Evolutionary conservation across 1,284 basidiomycete genomes (phyloP).

Genomic region (Cryptococcus deneoformans): DNA sequence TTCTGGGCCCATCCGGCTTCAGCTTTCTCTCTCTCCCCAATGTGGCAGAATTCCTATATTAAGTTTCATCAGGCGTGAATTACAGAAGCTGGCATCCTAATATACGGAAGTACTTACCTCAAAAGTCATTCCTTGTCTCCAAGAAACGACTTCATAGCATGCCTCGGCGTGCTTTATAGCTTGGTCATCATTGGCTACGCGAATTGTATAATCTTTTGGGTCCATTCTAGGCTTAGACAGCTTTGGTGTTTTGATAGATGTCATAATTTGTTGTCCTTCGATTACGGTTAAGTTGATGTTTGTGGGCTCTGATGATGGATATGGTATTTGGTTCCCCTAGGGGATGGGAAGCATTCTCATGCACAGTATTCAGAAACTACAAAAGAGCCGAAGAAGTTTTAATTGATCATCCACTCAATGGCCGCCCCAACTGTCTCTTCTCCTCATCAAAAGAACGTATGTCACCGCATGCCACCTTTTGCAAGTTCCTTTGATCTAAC

Average conservation of each 20-base stretch:
- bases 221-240: not conserved
- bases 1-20: constrained; percentile 3
- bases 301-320: not conserved
- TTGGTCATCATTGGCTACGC: constrained; percentile 4
- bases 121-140: constrained; percentile 1
- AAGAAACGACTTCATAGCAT: constrained; percentile 4
- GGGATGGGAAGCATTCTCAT: too few relatives aligned
- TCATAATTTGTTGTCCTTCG: not conserved
- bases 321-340: too few relatives aligned
- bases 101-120: not conserved
- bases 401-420: too few relatives aligned
- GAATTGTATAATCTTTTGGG: constrained; percentile 5
- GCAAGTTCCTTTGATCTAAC: too few relatives aligned
- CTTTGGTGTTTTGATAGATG: not conserved
- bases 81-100: too few relatives aligned
- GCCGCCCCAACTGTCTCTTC: too few relatives aligned
- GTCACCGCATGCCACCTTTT: too few relatives aligned
- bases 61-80: too few relatives aligned
- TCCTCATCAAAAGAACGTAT: too few relatives aligned
- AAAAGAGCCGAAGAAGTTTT: too few relatives aligned
- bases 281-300: too few relatives aligned
- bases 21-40: not conserved
- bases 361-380: too few relatives aligned
- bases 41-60: not conserved
- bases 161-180: constrained; percentile 1